These are phyloP conservation scores for Cordia subcordata DNA, from an alignment of 257 asterid species.

Conservation along the genomic window DNA sequence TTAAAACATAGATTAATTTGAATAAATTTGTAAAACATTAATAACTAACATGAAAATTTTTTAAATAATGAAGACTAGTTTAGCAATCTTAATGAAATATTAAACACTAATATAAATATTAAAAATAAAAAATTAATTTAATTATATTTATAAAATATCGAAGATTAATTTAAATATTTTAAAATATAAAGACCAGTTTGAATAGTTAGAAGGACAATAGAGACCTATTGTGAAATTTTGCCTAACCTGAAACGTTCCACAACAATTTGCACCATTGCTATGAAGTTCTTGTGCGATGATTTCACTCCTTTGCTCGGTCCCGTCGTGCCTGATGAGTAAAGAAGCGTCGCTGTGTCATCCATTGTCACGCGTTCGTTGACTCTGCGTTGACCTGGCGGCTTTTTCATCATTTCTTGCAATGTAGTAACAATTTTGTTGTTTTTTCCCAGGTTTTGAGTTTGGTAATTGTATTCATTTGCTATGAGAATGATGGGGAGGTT, in stretches of 20 bases:
- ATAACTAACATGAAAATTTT: too few relatives aligned
- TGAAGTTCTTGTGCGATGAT: conserved; percentile 68
- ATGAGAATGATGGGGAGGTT: conserved; percentile 55
- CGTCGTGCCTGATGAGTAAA: conserved; percentile 97
- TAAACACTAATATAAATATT: too few relatives aligned
- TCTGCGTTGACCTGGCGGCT: conserved; percentile 31
- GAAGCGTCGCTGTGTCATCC: conserved; percentile 73
- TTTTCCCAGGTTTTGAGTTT: neutral
- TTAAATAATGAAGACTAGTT: too few relatives aligned
- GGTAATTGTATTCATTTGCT: conserved; percentile 8
- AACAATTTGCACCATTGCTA: conserved; percentile 66
- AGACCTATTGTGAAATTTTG: too few relatives aligned
- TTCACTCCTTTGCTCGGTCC: conserved; percentile 95
- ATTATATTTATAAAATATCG: too few relatives aligned
- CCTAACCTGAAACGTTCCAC: conserved; percentile 13
- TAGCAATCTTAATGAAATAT: too few relatives aligned
- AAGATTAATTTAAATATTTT: too few relatives aligned
- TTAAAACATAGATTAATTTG: too few relatives aligned
- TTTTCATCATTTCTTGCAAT: conserved; percentile 57
- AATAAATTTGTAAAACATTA: too few relatives aligned
- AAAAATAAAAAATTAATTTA: too few relatives aligned
- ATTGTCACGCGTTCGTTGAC: conserved; percentile 50
- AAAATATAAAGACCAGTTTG: too few relatives aligned
- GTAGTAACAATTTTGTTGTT: conserved; percentile 13
- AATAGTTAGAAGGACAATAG: too few relatives aligned